phyloP scores from a whole-genome alignment of 768 basidiomycete genomes.

The Pleurotus eryngii region DNA sequence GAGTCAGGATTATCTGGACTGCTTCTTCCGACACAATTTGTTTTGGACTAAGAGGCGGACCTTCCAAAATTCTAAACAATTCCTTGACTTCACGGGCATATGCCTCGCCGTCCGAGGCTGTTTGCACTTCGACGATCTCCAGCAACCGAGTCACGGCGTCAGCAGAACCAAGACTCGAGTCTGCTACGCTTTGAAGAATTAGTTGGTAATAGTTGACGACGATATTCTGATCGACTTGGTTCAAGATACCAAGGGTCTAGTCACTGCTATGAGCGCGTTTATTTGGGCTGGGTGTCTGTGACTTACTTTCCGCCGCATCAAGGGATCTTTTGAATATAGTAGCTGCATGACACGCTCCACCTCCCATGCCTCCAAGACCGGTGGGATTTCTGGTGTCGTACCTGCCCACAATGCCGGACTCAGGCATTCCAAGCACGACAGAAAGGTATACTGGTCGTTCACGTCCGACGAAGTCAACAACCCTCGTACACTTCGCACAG shows the following conservation, averaged over 20 bases:
- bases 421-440: constrained; percentile 59
- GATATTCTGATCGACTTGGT: constrained; percentile 55
- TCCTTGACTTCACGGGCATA: constrained; percentile 54
- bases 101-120: constrained; percentile 47
- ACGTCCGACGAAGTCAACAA: constrained; percentile 55
- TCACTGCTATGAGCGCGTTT: constrained; percentile 16
- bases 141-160: constrained; percentile 45
- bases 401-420: constrained; percentile 70
- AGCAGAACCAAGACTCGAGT: constrained; percentile 28
- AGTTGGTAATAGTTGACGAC: constrained; percentile 52
- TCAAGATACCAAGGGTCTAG: constrained; percentile 61
- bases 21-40: constrained; percentile 49
- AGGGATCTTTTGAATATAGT: constrained; percentile 55
- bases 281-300: not conserved
- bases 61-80: constrained; percentile 36
- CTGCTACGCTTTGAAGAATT: constrained; percentile 34
- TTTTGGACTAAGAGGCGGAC: constrained; percentile 20
- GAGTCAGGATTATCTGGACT: constrained; percentile 53
- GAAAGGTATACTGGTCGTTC: constrained; percentile 64
- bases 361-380: constrained; percentile 66
- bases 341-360: constrained; percentile 71
- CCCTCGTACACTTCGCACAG: constrained; percentile 48
- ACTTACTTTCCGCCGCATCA: constrained; percentile 58
- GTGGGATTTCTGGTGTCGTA: constrained; percentile 41
- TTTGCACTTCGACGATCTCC: constrained; percentile 50